phyloP scores from a whole-genome alignment of 2,329 filamentous ascomycete species.

The Diaporthe sp. region DNA sequence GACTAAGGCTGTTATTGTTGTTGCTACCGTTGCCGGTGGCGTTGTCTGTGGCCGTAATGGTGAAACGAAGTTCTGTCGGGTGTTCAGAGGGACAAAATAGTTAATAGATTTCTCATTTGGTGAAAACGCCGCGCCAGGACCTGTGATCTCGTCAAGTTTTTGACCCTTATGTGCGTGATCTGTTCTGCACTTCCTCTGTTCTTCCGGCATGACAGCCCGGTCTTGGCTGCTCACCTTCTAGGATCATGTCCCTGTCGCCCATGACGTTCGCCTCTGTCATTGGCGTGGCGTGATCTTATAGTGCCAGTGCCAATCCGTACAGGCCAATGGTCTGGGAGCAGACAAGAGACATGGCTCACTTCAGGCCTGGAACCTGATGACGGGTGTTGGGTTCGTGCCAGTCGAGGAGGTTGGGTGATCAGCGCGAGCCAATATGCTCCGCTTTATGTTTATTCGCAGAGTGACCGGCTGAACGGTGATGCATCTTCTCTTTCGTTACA shows the following conservation, averaged over 20 bases:
- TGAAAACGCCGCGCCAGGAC: neutral
- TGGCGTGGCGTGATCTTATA: neutral
- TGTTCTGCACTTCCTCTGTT: neutral
- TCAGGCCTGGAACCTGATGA: neutral
- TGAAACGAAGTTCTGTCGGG: neutral
- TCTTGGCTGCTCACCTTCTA: neutral
- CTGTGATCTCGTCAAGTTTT: neutral
- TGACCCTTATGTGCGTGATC: too few species aligned
- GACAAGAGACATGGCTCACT: neutral
- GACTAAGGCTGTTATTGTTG: neutral
- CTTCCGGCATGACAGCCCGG: neutral
- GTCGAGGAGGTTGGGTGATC: too few species aligned
- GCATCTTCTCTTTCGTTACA: too few species aligned
- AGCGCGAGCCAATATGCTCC: neutral
- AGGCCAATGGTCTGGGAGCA: neutral
- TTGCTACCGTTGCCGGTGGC: neutral
- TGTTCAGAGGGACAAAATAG: slow-evolving; percentile 33
- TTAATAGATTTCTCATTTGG: slow-evolving; percentile 33
- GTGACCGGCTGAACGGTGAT: neutral
- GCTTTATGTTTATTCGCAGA: neutral
- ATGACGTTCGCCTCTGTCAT: neutral
- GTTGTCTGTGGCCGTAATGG: neutral
- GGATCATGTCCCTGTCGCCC: neutral
- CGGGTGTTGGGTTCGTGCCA: neutral
- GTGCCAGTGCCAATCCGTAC: neutral